Evolutionary conservation across 2,329 filamentous ascomycete genomes (phyloP).

Genomic region (Ustulina deusta): DNA sequence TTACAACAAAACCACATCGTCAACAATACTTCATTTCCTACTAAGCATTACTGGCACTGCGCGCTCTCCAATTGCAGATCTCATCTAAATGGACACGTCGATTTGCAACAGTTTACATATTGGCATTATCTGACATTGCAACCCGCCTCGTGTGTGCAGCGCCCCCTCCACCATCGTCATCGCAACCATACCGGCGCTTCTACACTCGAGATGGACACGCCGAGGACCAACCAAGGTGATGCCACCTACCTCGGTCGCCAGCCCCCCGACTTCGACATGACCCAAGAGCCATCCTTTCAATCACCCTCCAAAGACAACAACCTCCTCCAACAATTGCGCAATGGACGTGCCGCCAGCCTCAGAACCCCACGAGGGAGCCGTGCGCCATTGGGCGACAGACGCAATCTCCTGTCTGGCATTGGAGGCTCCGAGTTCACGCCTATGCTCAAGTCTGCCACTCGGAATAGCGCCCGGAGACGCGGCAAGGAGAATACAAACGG

Average conservation of each 20-base stretch:
- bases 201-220: slow-evolving; percentile 73
- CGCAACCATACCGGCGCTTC: slow-evolving; percentile 31
- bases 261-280: slow-evolving; percentile 81
- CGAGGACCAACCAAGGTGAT: slow-evolving; percentile 86
- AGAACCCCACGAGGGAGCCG: slow-evolving; percentile 79
- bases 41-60: slow-evolving; percentile 4
- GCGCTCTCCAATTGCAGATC: not conserved
- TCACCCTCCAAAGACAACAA: slow-evolving; percentile 83
- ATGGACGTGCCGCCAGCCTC: slow-evolving; percentile 71
- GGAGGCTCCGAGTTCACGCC: slow-evolving; percentile 90
- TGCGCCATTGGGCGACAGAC: slow-evolving; percentile 76
- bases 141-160: slow-evolving; percentile 33
- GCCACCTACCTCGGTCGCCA: slow-evolving; percentile 79
- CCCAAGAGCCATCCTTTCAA: slow-evolving; percentile 87
- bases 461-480: slow-evolving; percentile 75
- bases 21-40: slow-evolving; percentile 11
- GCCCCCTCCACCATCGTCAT: slow-evolving; percentile 12
- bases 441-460: slow-evolving; percentile 83
- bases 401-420: slow-evolving; percentile 75
- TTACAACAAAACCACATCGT: slow-evolving; percentile 9
- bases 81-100: not conserved
- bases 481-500: slow-evolving; percentile 72
- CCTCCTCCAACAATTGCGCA: slow-evolving; percentile 79
- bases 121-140: slow-evolving; percentile 23
- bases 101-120: slow-evolving; percentile 12